Evolutionary conservation across 1,284 basidiomycete genomes (phyloP), one percentile per base, ranked within the genome.

Genomic region (Tetrapyrgos nigripes): DNA sequence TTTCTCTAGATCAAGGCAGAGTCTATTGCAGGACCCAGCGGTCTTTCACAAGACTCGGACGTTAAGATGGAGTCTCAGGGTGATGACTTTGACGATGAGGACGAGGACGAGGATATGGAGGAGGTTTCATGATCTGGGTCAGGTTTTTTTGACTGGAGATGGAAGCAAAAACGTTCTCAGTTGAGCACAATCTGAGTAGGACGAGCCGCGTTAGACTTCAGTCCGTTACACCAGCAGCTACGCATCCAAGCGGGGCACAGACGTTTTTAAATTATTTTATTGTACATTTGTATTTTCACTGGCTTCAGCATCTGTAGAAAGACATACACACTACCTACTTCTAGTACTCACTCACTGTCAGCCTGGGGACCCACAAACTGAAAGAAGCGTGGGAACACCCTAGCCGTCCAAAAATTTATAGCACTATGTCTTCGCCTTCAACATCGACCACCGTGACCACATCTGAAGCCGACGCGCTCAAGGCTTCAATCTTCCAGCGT

Each of bases 401-500:
- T 17, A 40, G 37, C 17, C 8, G 17, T 40, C 37, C 31, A 33
- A 40, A 40, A 40, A 40, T 40, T 40, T 17, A 17, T 17, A 4
- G 5, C 19, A 17, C 14, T 17, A 40, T 40, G 37, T 40, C 37
- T 40, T 40, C 19, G 19, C 37, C 37, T 40, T 40, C 37, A 40
- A 40, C 37, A n/a, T 40, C 37, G 37, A 40, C 37, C 14, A n/a
- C 37, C 14, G 8, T n/a, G 4, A n/a, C 14, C 17, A 9, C 37
- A 9, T n/a, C 37, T n/a, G 17, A 40, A 4, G 37, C 5, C 37
- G 74, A 76, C 54, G 66, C 73, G 6, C 75, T 85, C 43, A 85
- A 86, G 68, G 88, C 89, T 0, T 81, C 86, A 1, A 86, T 89
- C 10, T 96, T 93, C 75, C 89, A 93, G 69, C 86, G 92, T 4